phyloP scores from a whole-genome alignment of 2,329 filamentous ascomycete genomes.

The Aureobasidium sp. region DNA sequence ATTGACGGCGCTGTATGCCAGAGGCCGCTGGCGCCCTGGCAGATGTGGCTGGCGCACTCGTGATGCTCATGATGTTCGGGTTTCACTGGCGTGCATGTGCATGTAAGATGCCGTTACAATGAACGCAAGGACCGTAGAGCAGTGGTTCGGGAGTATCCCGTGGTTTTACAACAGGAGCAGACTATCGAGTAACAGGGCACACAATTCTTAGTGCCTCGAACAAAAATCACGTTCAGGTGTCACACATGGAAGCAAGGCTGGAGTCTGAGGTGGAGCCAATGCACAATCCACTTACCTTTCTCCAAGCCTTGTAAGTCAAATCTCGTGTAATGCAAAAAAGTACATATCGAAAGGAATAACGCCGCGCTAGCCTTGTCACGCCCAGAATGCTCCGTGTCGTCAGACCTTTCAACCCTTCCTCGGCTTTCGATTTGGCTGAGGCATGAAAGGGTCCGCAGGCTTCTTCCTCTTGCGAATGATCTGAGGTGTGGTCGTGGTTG shows the following conservation, averaged over 20 bases:
- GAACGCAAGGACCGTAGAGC: not conserved
- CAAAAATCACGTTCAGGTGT: slow-evolving; percentile 6
- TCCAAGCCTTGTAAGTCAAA: not conserved
- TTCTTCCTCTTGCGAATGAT: slow-evolving; percentile 18
- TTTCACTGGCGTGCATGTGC: slow-evolving; percentile 7
- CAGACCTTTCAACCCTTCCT: not conserved
- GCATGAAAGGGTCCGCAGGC: slow-evolving; percentile 21
- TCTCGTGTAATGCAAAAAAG: not conserved
- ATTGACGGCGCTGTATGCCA: not conserved
- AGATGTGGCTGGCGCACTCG: not conserved
- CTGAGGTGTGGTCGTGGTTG: slow-evolving; percentile 2
- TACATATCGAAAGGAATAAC: not conserved
- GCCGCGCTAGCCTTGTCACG: not conserved
- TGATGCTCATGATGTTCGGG: slow-evolving; percentile 2
- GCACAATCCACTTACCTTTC: slow-evolving; percentile 7
- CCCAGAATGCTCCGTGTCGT: not conserved
- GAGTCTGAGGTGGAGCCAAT: not conserved
- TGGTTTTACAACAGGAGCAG: slow-evolving; percentile 3
- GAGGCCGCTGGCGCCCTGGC: not conserved
- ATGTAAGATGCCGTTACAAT: not conserved
- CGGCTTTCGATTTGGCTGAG: slow-evolving; percentile 16
- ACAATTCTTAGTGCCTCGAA: not conserved
- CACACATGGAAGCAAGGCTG: slow-evolving; percentile 10
- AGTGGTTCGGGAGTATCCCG: not conserved
- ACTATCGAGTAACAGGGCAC: not conserved